Percentiles rank a stretch among this genome's conserved stretches.
These are phyloP conservation scores for Raffaelea deltoideospora DNA, from an alignment of 2,329 filamentous ascomycete species.

Conservation along the genomic window DNA sequence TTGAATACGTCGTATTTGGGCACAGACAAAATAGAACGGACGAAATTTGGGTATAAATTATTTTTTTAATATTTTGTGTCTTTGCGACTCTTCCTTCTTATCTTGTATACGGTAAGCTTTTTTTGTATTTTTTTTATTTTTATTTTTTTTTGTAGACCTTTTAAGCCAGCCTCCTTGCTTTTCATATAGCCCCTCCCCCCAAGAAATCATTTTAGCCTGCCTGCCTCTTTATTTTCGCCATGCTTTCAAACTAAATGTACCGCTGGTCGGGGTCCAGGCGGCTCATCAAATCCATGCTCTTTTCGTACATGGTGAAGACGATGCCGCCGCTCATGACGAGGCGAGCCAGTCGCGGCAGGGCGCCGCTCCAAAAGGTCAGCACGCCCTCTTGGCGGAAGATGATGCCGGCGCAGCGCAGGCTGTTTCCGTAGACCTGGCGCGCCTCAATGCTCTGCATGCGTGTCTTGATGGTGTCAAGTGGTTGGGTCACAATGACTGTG, in stretches of 20 bases:
- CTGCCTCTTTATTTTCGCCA: too few species aligned
- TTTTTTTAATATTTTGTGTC: too few species aligned
- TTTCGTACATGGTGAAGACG: slow-evolving; percentile 97
- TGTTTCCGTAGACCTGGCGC: slow-evolving; percentile 67
- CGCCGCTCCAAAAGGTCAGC: slow-evolving; percentile 86
- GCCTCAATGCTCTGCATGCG: slow-evolving; percentile 95
- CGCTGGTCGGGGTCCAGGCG: slow-evolving; percentile 65
- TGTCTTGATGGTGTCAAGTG: slow-evolving; percentile 89
- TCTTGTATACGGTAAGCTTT: too few species aligned
- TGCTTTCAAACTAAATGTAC: slow-evolving; percentile 58
- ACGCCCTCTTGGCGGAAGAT: slow-evolving; percentile 86
- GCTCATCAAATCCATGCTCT: slow-evolving; percentile 81
- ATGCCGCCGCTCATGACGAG: slow-evolving; percentile 88
- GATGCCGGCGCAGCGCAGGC: slow-evolving; percentile 62
- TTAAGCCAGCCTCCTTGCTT: too few species aligned
- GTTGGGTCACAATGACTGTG: slow-evolving; percentile 66
- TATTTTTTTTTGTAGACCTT: too few species aligned
- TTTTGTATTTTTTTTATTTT: too few species aligned
- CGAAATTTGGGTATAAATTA: too few species aligned
- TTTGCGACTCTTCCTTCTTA: too few species aligned
- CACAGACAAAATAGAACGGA: too few species aligned
- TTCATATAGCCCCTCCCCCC: too few species aligned
- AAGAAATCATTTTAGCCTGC: too few species aligned
- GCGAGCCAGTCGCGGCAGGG: slow-evolving; percentile 68
- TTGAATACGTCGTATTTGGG: too few species aligned